phyloP scores from a whole-genome alignment of 2,329 filamentous ascomycete species.

The Ophiosphaerella narmari region DNA sequence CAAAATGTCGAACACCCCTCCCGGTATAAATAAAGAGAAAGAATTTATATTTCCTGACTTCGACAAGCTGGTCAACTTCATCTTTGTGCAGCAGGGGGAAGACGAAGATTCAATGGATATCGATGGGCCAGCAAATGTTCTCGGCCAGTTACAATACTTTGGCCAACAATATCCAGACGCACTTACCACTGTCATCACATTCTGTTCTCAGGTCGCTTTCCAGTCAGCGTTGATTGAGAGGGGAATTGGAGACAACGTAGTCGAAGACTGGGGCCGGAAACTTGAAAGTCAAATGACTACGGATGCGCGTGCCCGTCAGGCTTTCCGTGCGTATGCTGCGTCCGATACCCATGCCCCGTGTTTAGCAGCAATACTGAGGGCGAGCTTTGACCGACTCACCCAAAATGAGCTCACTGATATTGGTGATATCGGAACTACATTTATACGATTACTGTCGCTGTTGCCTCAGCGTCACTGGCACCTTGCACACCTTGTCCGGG shows the following conservation, averaged over 20 bases:
- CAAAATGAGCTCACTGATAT: constrained; percentile 47
- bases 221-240: constrained; percentile 58
- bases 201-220: constrained; percentile 66
- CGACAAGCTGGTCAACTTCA: constrained; percentile 49
- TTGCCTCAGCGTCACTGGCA: constrained; percentile 54
- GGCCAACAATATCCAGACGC: constrained; percentile 52
- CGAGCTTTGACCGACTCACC: constrained; percentile 52
- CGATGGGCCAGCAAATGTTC: constrained; percentile 29
- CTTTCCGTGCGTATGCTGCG: constrained; percentile 58
- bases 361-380: constrained; percentile 50
- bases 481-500: constrained; percentile 34
- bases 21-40: constrained; percentile 24
- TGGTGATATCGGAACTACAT: constrained; percentile 53
- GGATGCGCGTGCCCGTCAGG: constrained; percentile 66
- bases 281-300: constrained; percentile 74
- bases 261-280: constrained; percentile 83
- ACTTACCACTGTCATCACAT: constrained; percentile 71
- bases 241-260: constrained; percentile 58
- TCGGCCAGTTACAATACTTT: constrained; percentile 37
- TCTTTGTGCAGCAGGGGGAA: constrained; percentile 48
- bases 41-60: constrained; percentile 49
- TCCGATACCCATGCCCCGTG: constrained; percentile 40
- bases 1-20: constrained; percentile 59
- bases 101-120: constrained; percentile 43
- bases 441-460: constrained; percentile 61